These are phyloP conservation scores for Coprinopsis sp. DNA, from an alignment of 768 basidiomycete genomes.

Conservation along the genomic window DNA sequence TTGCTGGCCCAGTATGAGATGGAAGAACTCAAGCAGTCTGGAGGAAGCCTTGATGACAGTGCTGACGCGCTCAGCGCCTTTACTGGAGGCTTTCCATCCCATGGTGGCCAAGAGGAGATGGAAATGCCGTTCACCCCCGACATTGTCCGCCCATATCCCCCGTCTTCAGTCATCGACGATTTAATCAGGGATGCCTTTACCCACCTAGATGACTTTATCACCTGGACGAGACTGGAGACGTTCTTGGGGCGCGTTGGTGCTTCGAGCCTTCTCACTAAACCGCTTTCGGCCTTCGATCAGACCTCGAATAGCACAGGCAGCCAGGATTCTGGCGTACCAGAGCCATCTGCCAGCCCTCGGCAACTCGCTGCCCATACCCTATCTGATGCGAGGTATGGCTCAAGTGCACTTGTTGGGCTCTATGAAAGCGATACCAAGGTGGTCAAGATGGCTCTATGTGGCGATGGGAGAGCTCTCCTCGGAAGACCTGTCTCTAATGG, in stretches of 20 bases:
- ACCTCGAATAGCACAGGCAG: no score
- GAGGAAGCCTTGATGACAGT: background rate
- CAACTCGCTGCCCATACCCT: slow-evolving; percentile 26
- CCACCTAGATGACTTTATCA: slow-evolving; percentile 36
- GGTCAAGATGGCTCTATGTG: slow-evolving; percentile 40
- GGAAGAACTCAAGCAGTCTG: background rate
- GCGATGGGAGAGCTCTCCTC: slow-evolving; percentile 46
- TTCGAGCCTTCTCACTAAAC: slow-evolving; percentile 6
- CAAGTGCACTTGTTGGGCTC: slow-evolving; percentile 41
- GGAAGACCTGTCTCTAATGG: slow-evolving; percentile 29
- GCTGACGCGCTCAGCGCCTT: slow-evolving; percentile 10
- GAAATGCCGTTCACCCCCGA: slow-evolving; percentile 2
- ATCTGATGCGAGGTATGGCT: slow-evolving; percentile 31
- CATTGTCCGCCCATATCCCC: slow-evolving; percentile 18
- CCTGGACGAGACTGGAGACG: no score
- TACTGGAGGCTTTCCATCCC: background rate
- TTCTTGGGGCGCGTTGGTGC: slow-evolving; percentile 33
- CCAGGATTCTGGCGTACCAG: slow-evolving; percentile 1
- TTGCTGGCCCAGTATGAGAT: slow-evolving; percentile 14
- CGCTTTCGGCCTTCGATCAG: no score
- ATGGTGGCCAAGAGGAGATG: background rate
- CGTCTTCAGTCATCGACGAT: slow-evolving; percentile 27
- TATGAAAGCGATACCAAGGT: slow-evolving; percentile 36
- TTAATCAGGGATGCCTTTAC: slow-evolving; percentile 35
- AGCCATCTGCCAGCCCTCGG: slow-evolving; percentile 16